A percentile compares a stretch with the other conserved stretches of the same genome.
Conservation (phyloP, 306 rosid genomes). For the Cucumis sativus region Cucumber_9930_V3 NC_026657.2:33315001-33315500, state of each 20-base stretch:
- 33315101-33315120: not conserved
- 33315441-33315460: not conserved
- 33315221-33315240: constrained; percentile 87
- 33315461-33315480: not conserved
- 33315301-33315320: not conserved
- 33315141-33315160: not conserved
- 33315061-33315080: not conserved
- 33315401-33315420: constrained; percentile 94
- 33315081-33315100: not conserved
- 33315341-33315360: not conserved
- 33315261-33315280: not conserved
- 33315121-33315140: not conserved
- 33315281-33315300: not conserved
- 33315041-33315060: not conserved
- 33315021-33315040: not conserved
- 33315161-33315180: constrained; percentile 10
- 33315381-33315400: constrained; percentile 79
- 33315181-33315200: constrained; percentile 63
- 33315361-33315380: constrained; percentile 49
- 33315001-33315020: not conserved
- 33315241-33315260: constrained; percentile 56
- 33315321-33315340: not conserved
- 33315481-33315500: not conserved
- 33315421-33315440: not conserved
- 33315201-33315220: constrained; percentile 93